Conservation (phyloP, 2,329 filamentous ascomycete genomes). For the Colletotrichum tofieldiae region DNA sequence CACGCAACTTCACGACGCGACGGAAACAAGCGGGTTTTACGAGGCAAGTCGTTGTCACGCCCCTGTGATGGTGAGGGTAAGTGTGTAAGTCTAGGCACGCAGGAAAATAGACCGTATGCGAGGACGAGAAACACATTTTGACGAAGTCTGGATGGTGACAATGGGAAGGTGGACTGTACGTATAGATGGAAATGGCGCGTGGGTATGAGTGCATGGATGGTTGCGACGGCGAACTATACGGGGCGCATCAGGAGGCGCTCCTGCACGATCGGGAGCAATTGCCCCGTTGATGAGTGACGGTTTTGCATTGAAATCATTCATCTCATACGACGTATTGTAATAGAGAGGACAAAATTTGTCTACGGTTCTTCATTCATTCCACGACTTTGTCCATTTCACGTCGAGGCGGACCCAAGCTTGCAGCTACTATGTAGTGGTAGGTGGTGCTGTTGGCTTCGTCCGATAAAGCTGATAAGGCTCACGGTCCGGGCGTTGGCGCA, state of each 20-base stretch:
- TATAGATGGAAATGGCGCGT: slow-evolving; percentile 17
- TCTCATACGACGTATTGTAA: slow-evolving; percentile 41
- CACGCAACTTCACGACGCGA: slow-evolving; percentile 23
- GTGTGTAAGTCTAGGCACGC: slow-evolving; percentile 38
- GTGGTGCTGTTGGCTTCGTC: slow-evolving; percentile 3
- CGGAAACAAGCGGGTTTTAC: slow-evolving; percentile 11
- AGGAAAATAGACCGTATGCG: slow-evolving; percentile 33
- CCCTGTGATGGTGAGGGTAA: not conserved
- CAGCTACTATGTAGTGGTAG: not conserved
- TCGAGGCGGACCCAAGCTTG: not conserved
- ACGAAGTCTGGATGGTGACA: slow-evolving; percentile 24
- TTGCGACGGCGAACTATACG: slow-evolving; percentile 38
- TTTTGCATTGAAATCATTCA: slow-evolving; percentile 38
- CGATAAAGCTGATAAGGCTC: slow-evolving; percentile 40
- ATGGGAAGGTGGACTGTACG: slow-evolving; percentile 38
- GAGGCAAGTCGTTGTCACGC: slow-evolving; percentile 12
- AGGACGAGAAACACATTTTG: slow-evolving; percentile 19
- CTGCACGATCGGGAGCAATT: slow-evolving; percentile 29
- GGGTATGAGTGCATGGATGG: slow-evolving; percentile 34
- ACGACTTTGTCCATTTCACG: not conserved
- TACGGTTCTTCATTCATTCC: slow-evolving; percentile 7
- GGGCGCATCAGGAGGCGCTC: slow-evolving; percentile 34
- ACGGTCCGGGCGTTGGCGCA: slow-evolving; percentile 33
- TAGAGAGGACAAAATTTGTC: slow-evolving; percentile 34
- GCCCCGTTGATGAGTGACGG: slow-evolving; percentile 38